Base-by-base conservation (phyloP, 23 red algal genomes). In the Gracilaria domingensis region DNA sequence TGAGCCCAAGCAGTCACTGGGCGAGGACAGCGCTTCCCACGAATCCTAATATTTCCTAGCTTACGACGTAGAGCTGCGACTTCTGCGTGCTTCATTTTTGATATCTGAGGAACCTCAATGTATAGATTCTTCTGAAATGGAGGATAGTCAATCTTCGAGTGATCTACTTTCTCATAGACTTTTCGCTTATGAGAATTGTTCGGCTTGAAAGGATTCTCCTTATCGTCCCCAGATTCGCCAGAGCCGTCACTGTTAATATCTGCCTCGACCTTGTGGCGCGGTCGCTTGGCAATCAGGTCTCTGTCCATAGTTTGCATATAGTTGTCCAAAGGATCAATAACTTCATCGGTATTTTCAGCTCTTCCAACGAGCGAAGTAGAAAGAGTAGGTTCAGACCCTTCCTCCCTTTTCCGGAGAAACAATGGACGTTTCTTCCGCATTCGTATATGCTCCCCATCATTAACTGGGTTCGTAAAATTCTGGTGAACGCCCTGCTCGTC, bases 121-220 rank as follows among this genome's bases (percentile, higher is more conserved):
- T 98, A 98, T 3, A 98, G 80, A 81, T 80, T 81, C 85, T 98
- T 98, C 62, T 91, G 62, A 70, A 98, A 95, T n/a, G 66, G 57
- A 36, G 84, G 60, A 61, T 98, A 98, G 39, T 71, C 71, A 65
- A 95, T 83, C 24, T 82, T 92, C 3, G 91, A 60, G 62, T 98
- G 96, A 75, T 98, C 88, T 7, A 98, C 54, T 33, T 82, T 81
- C 71, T 84, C 96, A 42, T 98, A 98, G 13, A 92, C 80, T 32
- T 66, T 62, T 12, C 96, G 91, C 70, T 95, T 98, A 11, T 51
- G 49, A 47, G 50, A 37, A 7, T 28, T 45, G 1, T 16, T 30
- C 54, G 39, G 25, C 44, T 62, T 40, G 5, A 2, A 35, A 18
- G 53, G 50, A 56, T 32, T 14, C 20, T 29, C 33, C 20, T 62